Percentiles rank a stretch among this genome's conserved stretches.
Evolutionary conservation across 2,329 filamentous ascomycete species (phyloP).

Genomic region (Hymenoscyphus salicellus): DNA sequence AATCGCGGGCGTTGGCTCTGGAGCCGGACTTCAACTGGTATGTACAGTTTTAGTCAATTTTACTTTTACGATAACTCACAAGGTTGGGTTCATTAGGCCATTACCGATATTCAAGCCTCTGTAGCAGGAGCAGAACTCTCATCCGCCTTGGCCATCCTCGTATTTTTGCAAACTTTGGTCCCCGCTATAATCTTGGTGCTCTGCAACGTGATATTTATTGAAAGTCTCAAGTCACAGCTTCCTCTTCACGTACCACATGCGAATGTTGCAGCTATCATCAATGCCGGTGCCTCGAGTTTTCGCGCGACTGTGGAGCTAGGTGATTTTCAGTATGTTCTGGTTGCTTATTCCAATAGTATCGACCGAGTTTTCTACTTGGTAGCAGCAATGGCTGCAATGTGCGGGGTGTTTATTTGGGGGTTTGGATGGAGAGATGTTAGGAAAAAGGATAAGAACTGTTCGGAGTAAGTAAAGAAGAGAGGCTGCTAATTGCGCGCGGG

Average conservation of each 20-base stretch:
- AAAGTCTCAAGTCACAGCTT: conserved; percentile 31
- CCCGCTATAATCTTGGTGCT: conserved; percentile 34
- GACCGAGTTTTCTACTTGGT: conserved; percentile 26
- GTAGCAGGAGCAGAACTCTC: conserved; percentile 32
- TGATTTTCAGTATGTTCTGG: conserved; percentile 38
- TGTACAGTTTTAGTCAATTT: background rate
- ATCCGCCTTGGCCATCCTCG: conserved; percentile 33
- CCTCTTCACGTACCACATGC: conserved; percentile 35
- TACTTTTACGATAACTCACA: background rate
- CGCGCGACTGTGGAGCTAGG: conserved; percentile 32
- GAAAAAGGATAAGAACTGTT: conserved; percentile 23
- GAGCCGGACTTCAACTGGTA: conserved; percentile 27
- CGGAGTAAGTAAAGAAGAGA: too few relatives aligned
- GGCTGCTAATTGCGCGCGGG: too few relatives aligned
- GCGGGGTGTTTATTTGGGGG: conserved; percentile 34
- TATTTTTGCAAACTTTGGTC: conserved; percentile 37
- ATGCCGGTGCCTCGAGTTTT: conserved; percentile 43
- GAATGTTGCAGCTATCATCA: conserved; percentile 36
- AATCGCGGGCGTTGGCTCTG: conserved; percentile 24
- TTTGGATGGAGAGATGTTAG: conserved; percentile 48
- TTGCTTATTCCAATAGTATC: conserved; percentile 40
- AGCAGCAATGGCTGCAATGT: conserved; percentile 10
- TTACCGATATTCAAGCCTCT: conserved; percentile 36
- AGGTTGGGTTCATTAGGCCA: conserved; percentile 16
- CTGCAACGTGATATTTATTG: conserved; percentile 32